These are phyloP conservation scores for Adiantum capillusveneris DNA, from an alignment of 75 land plant species.

Conservation along the genomic window DNA sequence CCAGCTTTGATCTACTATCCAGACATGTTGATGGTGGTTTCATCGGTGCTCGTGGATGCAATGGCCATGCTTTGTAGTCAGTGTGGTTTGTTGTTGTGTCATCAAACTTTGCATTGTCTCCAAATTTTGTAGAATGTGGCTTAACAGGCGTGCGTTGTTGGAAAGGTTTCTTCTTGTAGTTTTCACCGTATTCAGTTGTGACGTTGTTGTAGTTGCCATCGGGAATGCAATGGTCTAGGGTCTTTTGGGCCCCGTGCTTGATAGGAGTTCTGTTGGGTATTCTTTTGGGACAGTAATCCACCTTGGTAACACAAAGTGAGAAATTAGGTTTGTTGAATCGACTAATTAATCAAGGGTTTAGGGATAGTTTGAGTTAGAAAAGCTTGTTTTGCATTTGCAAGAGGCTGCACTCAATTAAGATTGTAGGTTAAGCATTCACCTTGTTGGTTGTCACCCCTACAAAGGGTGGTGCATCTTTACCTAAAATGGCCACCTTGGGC, in stretches of 20 bases:
- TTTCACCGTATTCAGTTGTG: not conserved
- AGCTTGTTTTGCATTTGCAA: no score
- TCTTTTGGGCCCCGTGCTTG: not conserved
- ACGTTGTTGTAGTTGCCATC: not conserved
- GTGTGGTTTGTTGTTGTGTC: constrained; percentile 1
- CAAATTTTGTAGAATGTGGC: not conserved
- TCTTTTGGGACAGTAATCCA: constrained; percentile 1
- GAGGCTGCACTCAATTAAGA: no score
- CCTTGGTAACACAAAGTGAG: not conserved
- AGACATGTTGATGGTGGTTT: not conserved
- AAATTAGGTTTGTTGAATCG: no score
- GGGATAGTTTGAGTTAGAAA: no score
- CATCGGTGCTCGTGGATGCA: not conserved
- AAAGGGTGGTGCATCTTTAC: not conserved
- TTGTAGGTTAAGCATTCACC: not conserved
- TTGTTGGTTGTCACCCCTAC: constrained; percentile 1
- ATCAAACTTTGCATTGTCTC: not conserved
- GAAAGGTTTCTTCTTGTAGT: not conserved
- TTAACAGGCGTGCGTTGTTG: not conserved
- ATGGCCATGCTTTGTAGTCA: not conserved
- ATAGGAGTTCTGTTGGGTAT: not conserved
- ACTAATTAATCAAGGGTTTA: no score
- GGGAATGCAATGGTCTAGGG: not conserved
- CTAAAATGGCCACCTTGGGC: not conserved
- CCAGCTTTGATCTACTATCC: not conserved